These are phyloP conservation scores for Bretschneidera sinensis DNA, from an alignment of 345 rosid species.

Conservation along the genomic window DNA sequence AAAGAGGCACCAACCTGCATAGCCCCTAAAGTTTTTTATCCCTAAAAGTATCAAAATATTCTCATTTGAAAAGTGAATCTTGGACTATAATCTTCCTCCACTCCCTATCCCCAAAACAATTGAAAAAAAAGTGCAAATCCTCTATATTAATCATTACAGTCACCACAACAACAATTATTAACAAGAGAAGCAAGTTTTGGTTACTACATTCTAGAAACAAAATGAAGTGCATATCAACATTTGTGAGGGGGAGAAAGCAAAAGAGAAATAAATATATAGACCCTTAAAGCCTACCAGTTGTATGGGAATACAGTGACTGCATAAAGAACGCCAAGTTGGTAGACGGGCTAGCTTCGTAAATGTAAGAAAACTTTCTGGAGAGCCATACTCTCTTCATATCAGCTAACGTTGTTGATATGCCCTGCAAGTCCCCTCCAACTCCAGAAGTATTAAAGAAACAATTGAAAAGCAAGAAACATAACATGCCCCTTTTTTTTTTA, in stretches of 20 bases:
- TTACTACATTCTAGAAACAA: not conserved
- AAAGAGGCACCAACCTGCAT: not conserved
- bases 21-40: no score
- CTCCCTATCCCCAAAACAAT: not conserved
- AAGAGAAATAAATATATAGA: not conserved
- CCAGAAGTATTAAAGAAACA: constrained; percentile 2
- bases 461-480: constrained; percentile 5
- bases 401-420: constrained; percentile 34
- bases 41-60: not conserved
- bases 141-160: no score
- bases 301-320: constrained; percentile 65
- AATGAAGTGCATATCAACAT: not conserved
- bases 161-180: no score
- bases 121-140: no score
- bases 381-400: constrained; percentile 69
- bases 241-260: not conserved
- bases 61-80: not conserved
- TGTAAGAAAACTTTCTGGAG: constrained; percentile 50
- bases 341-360: constrained; percentile 52
- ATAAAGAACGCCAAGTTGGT: constrained; percentile 47
- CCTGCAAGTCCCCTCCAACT: constrained; percentile 22
- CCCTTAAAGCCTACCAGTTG: constrained; percentile 34
- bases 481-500: not conserved
- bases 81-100: not conserved
- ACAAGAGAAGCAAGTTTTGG: no score